These are phyloP conservation scores for Triticum turgidum DNA, from an alignment of 176 grass and related monocot genomes.

Conservation along the genomic window DNA sequence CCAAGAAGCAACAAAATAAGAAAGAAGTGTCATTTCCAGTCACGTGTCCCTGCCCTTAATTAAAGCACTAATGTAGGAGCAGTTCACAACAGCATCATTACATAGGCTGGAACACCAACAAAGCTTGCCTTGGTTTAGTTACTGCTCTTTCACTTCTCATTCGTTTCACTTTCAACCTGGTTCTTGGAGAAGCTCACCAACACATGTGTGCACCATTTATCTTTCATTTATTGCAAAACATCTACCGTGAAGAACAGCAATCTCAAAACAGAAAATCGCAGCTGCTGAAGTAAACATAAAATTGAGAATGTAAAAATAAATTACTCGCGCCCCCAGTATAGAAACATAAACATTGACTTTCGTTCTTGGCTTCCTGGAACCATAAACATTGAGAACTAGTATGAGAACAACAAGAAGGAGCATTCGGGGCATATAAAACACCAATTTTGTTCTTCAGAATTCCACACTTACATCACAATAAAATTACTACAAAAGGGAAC, in stretches of 20 bases:
- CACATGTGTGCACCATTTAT: constrained; percentile 20
- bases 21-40: constrained; percentile 19
- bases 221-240: constrained; percentile 7
- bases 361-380: not conserved
- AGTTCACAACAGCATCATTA: constrained; percentile 19
- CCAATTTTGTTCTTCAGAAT: not conserved
- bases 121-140: not conserved
- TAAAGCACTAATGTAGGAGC: not conserved
- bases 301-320: not conserved
- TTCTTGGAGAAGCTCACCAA: not conserved
- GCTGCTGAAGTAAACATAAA: not conserved
- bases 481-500: constrained; percentile 20
- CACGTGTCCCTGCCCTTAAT: constrained; percentile 12
- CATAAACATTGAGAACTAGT: not conserved
- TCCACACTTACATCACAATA: constrained; percentile 6
- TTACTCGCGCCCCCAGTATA: too few relatives aligned
- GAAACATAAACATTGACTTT: not conserved
- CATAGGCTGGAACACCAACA: not conserved
- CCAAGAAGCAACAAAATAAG: constrained; percentile 9
- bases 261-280: not conserved
- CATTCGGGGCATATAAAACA: not conserved
- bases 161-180: constrained; percentile 16
- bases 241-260: not conserved
- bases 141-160: not conserved
- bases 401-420: too few relatives aligned